Percentiles rank a stretch among this genome's conserved stretches.
These are phyloP conservation scores for Trichophyton simii DNA, from an alignment of 2,329 filamentous ascomycete genomes.

Conservation along the genomic window DNA sequence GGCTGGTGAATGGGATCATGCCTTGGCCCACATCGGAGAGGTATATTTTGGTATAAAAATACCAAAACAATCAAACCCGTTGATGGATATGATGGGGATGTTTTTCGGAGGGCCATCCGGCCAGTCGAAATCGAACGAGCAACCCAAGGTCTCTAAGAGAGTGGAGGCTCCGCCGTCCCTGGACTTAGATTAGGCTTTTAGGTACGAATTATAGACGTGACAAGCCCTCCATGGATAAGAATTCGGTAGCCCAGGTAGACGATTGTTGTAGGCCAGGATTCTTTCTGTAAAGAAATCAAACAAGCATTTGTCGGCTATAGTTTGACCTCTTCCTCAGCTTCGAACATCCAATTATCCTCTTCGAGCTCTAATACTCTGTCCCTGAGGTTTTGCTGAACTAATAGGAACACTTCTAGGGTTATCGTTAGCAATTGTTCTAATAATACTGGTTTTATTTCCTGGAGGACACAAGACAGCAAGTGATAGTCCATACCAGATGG, in stretches of 20 bases:
- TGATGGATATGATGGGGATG: constrained; percentile 97
- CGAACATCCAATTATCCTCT: constrained; percentile 88
- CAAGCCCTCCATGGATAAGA: neutral
- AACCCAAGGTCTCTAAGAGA: constrained; percentile 30
- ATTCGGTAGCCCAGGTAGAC: neutral
- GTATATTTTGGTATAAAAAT: constrained; percentile 93
- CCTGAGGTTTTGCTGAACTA: constrained; percentile 56
- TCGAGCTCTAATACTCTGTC: constrained; percentile 61
- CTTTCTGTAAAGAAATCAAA: neutral
- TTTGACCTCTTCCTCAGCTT: constrained; percentile 46
- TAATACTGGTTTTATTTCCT: neutral
- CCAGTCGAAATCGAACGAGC: constrained; percentile 32
- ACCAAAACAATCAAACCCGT: constrained; percentile 76
- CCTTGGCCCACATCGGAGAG: constrained; percentile 77
- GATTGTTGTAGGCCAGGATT: neutral
- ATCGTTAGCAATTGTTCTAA: constrained; percentile 12
- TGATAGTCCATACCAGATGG: constrained; percentile 45
- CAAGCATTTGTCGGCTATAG: constrained; percentile 13
- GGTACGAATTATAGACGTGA: neutral
- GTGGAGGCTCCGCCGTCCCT: constrained; percentile 36
- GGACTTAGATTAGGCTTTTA: constrained; percentile 31
- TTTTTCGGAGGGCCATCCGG: constrained; percentile 60
- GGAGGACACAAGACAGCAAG: neutral
- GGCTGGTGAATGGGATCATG: constrained; percentile 62
- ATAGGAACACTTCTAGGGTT: constrained; percentile 53